These are phyloP conservation scores for Amanita rimosa DNA, from an alignment of 768 basidiomycete genomes.

Conservation along the genomic window DNA sequence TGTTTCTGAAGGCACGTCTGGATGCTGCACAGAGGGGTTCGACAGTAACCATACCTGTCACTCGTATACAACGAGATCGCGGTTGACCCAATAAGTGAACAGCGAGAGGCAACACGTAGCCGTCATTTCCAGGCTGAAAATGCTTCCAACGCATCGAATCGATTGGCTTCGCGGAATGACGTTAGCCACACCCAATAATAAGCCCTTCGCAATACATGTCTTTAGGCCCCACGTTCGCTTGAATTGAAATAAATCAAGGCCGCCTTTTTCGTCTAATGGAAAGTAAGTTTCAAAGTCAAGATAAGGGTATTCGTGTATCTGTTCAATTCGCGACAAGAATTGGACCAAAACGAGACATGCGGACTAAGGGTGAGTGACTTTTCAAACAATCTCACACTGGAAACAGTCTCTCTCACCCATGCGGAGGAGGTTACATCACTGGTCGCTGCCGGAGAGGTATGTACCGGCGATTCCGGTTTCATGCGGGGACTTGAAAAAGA, in stretches of 20 bases:
- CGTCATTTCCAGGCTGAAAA: neutral
- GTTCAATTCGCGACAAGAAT: constrained; percentile 2
- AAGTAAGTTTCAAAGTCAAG: constrained; percentile 5
- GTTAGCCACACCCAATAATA: neutral
- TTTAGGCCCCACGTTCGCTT: constrained; percentile 4
- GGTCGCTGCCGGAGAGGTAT: neutral
- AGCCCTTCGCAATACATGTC: constrained; percentile 1
- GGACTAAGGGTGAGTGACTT: neutral
- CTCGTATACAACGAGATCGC: neutral
- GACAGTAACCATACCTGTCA: neutral
- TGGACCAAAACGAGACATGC: neutral
- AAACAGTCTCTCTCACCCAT: neutral
- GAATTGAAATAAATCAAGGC: constrained; percentile 1
- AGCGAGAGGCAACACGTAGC: constrained; percentile 1
- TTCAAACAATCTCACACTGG: neutral
- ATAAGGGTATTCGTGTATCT: neutral
- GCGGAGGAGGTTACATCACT: constrained; percentile 3
- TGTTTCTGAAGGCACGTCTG: neutral
- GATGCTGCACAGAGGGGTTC: neutral
- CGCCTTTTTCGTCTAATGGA: constrained; percentile 1
- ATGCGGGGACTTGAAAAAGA: constrained; percentile 5
- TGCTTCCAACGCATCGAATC: constrained; percentile 1
- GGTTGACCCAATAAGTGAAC: neutral
- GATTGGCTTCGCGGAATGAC: neutral
- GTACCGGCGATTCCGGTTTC: neutral